A percentile compares a stretch with the other conserved stretches of the same genome.
These are phyloP conservation scores for Beta corolliflora DNA, from an alignment of 179 eudicot species.

Conservation along the genomic window DNA sequence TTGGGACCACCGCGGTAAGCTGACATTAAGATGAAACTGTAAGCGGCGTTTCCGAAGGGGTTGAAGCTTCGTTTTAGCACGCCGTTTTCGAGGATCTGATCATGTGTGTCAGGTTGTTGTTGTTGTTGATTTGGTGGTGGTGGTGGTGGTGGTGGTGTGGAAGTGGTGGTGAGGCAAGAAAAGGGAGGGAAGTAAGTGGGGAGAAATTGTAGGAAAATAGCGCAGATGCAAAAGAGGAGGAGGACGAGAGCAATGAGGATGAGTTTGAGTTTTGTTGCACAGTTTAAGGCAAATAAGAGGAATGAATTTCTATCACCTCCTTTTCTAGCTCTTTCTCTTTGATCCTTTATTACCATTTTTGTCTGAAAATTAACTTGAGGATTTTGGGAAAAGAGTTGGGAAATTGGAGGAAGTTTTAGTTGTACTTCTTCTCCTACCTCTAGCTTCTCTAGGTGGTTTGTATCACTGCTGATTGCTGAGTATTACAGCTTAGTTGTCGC, in stretches of 20 bases:
- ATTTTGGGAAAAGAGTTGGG: too few species aligned
- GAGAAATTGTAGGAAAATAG: conserved; percentile 52
- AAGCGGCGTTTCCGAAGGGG: conserved; percentile 69
- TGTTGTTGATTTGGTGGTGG: too few species aligned
- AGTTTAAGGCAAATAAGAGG: neutral
- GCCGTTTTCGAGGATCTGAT: conserved; percentile 27
- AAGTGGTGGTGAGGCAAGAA: conserved; percentile 15
- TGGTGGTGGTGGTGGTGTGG: conserved; percentile 9
- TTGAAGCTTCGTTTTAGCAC: conserved; percentile 45
- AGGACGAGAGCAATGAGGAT: conserved; percentile 27
- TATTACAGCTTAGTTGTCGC: too few species aligned
- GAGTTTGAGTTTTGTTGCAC: conserved; percentile 7
- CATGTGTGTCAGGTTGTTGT: neutral
- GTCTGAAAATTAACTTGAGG: too few species aligned
- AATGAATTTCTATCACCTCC: too few species aligned
- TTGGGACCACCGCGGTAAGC: conserved; percentile 74
- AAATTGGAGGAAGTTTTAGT: too few species aligned
- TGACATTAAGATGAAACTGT: conserved; percentile 73
- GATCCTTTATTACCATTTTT: too few species aligned
- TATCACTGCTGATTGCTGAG: too few species aligned
- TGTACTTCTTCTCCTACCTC: too few species aligned
- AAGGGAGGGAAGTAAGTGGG: conserved; percentile 36
- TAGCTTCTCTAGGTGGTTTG: too few species aligned
- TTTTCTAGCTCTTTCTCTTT: too few species aligned
- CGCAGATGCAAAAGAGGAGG: conserved; percentile 39